Percentiles rank a stretch among this genome's conserved stretches.
Evolutionary conservation across 345 rosid species (phyloP).

Genomic region (Euphorbia tirucalli): DNA sequence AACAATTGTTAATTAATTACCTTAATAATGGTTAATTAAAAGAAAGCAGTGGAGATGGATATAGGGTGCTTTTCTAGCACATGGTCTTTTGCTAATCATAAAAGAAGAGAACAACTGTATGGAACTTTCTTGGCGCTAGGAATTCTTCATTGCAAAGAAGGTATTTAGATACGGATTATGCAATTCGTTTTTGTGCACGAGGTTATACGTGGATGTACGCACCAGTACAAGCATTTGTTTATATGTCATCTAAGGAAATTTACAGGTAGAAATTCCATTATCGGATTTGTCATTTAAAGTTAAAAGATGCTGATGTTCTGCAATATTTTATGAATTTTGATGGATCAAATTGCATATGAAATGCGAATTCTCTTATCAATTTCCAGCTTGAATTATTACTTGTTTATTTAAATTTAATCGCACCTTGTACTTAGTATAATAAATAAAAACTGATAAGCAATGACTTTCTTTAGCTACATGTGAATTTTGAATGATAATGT

Average conservation of each 20-base stretch:
- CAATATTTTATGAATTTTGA: slow-evolving; percentile 7
- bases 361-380: not conserved
- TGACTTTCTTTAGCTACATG: not conserved
- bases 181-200: not conserved
- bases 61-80: not conserved
- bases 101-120: slow-evolving; percentile 9
- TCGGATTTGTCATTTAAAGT: slow-evolving; percentile 7
- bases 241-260: not conserved
- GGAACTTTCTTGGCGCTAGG: slow-evolving; percentile 4
- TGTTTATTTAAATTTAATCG: not conserved
- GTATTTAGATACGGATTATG: not conserved
- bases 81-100: not conserved
- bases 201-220: not conserved
- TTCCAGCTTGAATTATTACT: not conserved
- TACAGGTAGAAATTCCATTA: slow-evolving; percentile 25
- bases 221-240: not conserved
- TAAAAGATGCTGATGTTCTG: slow-evolving; percentile 9
- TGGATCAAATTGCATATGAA: not conserved
- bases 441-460: too few species aligned
- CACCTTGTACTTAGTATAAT: not conserved
- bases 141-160: not conserved
- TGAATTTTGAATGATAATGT: too few species aligned
- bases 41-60: not conserved
- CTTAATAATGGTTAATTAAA: slow-evolving; percentile 2
- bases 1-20: not conserved